phyloP scores from a whole-genome alignment of 768 basidiomycete species.

The Leccinum fibrillosum region DNA sequence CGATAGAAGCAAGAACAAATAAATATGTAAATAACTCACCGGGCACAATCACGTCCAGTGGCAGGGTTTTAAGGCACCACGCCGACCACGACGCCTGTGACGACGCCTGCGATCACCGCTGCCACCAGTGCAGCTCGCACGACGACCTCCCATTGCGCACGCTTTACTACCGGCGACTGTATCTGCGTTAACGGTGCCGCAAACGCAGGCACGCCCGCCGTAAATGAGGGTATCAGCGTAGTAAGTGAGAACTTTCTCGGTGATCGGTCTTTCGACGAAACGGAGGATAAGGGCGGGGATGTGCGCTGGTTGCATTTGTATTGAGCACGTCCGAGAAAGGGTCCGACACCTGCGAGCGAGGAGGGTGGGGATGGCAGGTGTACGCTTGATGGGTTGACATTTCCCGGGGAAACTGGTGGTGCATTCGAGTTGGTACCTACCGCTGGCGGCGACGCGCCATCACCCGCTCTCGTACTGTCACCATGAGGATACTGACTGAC shows the following conservation, averaged over 20 bases:
- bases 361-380: neutral
- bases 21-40: neutral
- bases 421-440: too few species aligned
- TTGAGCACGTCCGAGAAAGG: slow-evolving; percentile 22
- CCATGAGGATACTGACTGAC: neutral
- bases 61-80: slow-evolving; percentile 7
- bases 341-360: neutral
- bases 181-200: slow-evolving; percentile 66
- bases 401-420: neutral
- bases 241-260: slow-evolving; percentile 5
- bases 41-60: neutral
- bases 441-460: neutral
- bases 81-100: slow-evolving; percentile 32
- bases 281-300: neutral
- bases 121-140: slow-evolving; percentile 53
- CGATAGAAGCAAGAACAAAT: neutral
- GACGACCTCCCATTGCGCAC: slow-evolving; percentile 88
- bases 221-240: slow-evolving; percentile 29
- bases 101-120: slow-evolving; percentile 33
- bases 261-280: neutral
- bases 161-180: slow-evolving; percentile 62
- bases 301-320: slow-evolving; percentile 30
- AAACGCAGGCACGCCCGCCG: slow-evolving; percentile 61
- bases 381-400: neutral
- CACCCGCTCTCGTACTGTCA: neutral